Base-by-base conservation (phyloP, 2,329 filamentous ascomycete genomes). In the Colletotrichum spinosum region DNA sequence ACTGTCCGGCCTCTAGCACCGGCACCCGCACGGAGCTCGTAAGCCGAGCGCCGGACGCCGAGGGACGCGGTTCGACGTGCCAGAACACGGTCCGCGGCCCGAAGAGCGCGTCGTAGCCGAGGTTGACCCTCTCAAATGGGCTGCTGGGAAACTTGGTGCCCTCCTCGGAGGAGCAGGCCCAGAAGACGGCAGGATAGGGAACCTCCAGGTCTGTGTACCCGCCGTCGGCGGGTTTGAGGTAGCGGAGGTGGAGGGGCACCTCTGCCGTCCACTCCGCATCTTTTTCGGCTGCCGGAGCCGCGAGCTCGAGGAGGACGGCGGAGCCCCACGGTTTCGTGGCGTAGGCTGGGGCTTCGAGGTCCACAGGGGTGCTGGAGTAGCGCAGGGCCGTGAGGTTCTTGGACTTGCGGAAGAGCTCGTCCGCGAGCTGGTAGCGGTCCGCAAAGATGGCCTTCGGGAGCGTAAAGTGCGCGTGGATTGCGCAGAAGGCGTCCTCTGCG, bases 331-430 rank as follows among this genome's bases (percentile, higher is more conserved):
- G 77, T 7, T 84, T 74, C 37, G 93, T 85, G 2, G 90, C 88
- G 81, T 97, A 98, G 71, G 91, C 90, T 1, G 95, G 95, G 0
- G 93, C 94, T 80, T 98, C 95, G 57, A 98, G 89, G 70, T 98
- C 94, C 7, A 94, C 92, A 17, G 93, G 92, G 11, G 92, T 86
- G 34, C 88, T 89, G 12, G 93, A 85, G 68, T 90, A 88, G 49
- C 85, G 88, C 45, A 97, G 80, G 2, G 86, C 81, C 2, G 84
- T 82, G 17, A 97, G 84, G 73, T 97, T 93, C 72, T 97, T 93
- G 1, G 93, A 94, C 4, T 87, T 78, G 37, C 97, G 84, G 78
- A 97, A 96, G 6, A 97, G 83, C 0, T 86, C 78, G 75, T 94
- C 92, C 33, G 82, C 83, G 66, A 97, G 86, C 77, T 97, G 93